These are phyloP conservation scores for Syncephalastrum monosporum DNA, from an alignment of 371 early-diverging fungal genomes.

Conservation along the genomic window DNA sequence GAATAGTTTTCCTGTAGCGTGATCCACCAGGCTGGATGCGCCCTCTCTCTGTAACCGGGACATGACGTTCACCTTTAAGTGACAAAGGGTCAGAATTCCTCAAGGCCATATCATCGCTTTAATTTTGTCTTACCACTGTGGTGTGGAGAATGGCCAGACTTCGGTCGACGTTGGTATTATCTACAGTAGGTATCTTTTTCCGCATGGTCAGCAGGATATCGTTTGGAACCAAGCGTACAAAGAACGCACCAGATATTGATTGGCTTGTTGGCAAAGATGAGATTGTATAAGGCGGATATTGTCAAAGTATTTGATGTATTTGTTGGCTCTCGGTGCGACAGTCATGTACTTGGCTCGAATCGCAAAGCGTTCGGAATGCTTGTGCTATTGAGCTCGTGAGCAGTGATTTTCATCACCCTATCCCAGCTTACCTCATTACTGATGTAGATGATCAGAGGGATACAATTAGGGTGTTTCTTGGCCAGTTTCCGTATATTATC, in stretches of 20 bases:
- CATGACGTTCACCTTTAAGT: slow-evolving; percentile 17
- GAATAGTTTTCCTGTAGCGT: slow-evolving; percentile 8
- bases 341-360: slow-evolving; percentile 50
- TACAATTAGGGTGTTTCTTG: slow-evolving; percentile 30
- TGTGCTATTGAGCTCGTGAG: slow-evolving; percentile 16
- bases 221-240: not conserved
- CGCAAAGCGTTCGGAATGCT: slow-evolving; percentile 41
- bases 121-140: slow-evolving; percentile 21
- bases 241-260: slow-evolving; percentile 23
- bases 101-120: not conserved
- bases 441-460: slow-evolving; percentile 36
- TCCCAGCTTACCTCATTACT: slow-evolving; percentile 26
- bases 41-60: slow-evolving; percentile 15
- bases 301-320: slow-evolving; percentile 38
- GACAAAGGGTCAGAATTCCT: not conserved
- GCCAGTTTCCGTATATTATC: slow-evolving; percentile 25
- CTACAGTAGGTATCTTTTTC: slow-evolving; percentile 31
- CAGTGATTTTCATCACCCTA: not conserved
- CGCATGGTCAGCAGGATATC: not conserved
- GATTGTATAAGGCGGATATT: slow-evolving; percentile 39
- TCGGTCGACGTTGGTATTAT: slow-evolving; percentile 42
- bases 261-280: slow-evolving; percentile 32
- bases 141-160: slow-evolving; percentile 36
- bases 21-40: slow-evolving; percentile 9
- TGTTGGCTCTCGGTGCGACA: slow-evolving; percentile 34